Evolutionary conservation across 116 monocot species (phyloP).

Genomic region (Iris pallida): DNA sequence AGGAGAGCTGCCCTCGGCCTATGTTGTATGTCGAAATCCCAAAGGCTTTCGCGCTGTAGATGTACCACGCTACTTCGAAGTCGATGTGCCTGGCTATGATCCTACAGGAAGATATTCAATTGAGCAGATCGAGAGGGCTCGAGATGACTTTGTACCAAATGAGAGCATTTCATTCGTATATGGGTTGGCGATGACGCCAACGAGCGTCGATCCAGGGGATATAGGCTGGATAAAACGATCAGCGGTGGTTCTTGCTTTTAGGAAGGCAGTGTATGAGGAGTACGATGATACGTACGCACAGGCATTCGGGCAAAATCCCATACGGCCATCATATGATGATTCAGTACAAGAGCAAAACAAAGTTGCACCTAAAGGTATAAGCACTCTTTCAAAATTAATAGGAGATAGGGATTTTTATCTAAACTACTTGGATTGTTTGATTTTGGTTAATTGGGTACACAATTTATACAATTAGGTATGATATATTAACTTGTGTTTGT

Average conservation of each 20-base stretch:
- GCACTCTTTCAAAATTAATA: not conserved
- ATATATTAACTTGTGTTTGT: no score
- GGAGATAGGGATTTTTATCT: not conserved
- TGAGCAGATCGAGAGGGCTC: conserved; percentile 39
- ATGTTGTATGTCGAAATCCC: conserved; percentile 32
- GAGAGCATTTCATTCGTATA: conserved; percentile 29
- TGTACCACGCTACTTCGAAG: conserved; percentile 26
- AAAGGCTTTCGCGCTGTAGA: conserved; percentile 18
- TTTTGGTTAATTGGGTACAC: no score
- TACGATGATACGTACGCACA: conserved; percentile 74
- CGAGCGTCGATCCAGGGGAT: not conserved
- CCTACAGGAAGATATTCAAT: conserved; percentile 39
- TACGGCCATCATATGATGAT: conserved; percentile 6
- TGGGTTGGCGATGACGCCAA: conserved; percentile 17
- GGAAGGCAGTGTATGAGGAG: conserved; percentile 56
- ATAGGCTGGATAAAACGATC: conserved; percentile 21
- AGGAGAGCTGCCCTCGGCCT: conserved; percentile 52
- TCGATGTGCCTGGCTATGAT: conserved; percentile 58
- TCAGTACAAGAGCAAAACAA: no score
- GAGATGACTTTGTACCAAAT: conserved; percentile 38
- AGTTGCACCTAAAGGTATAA: not conserved
- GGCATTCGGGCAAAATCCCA: conserved; percentile 60
- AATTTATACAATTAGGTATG: no score
- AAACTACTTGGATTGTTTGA: no score
- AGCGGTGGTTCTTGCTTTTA: conserved; percentile 35